Evolutionary conservation across 2,329 filamentous ascomycete genomes (phyloP), one percentile per base, ranked within the genome.

Genomic region (Thermothelomyces thermophilus): DNA sequence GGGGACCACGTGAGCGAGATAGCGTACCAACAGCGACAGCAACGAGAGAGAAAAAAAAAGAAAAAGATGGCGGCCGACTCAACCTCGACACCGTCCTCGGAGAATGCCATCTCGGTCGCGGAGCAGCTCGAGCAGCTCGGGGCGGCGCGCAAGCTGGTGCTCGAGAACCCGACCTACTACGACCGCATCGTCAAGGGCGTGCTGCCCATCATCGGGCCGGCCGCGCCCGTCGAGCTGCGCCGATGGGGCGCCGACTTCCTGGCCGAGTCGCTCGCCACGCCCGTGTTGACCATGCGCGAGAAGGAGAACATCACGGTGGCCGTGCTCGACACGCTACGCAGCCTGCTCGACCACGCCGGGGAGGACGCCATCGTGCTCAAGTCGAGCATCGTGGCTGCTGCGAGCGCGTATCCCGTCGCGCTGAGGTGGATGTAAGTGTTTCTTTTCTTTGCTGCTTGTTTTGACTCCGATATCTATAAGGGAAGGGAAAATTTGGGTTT

Each of bases 221-320:
- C 77, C 57, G 79, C 87, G 56, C 78, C 81, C 54, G 70, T 95
- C 50, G 88, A 95, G 68, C 73, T 97, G 62, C 86, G 90, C 68
- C 77, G 90, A 84, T 98, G 93, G 93, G 93, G 91, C 22, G 85
- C 90, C 56, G 90, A 96, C 54, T 98, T 98, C 64, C 75, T 98
- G 37, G 90, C 91, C 50, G 93, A 98, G 73, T 90, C 90, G 2
- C 97, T 98, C 70, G 86, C 93, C 50, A 94, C 88, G 53, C 93
- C 94, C n/a, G 82, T 86, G 19, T 76, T 97, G 61, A 73, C 84
- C 17, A 74, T 80, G 52, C 76, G 84, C 46, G 83, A 87, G 66
- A 98, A 97, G 74, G 88, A 84, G 73, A 83, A 82, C 54, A 75
- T 93, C 70, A 83, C 84, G 58, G 74, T 88, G 52, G 78, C 81